Evolutionary conservation across 2,329 filamentous ascomycete species (phyloP).

Genomic region (Aulographum hederae): DNA sequence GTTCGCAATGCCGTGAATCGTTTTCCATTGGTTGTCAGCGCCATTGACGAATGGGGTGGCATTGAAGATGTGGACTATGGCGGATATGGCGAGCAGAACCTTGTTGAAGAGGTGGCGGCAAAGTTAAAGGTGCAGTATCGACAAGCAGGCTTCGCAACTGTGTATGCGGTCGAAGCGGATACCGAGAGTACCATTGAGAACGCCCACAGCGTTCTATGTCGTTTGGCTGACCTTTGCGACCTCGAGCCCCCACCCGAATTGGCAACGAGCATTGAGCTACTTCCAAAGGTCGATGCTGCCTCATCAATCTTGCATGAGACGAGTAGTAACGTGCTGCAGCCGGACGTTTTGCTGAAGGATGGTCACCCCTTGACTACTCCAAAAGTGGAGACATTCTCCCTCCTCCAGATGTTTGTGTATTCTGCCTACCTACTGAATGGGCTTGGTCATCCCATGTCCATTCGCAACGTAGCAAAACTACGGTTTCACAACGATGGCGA

Average conservation of each 20-base stretch:
- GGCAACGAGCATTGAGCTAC: conserved; percentile 19
- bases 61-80: conserved; percentile 53
- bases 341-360: background rate
- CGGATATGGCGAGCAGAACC: conserved; percentile 33
- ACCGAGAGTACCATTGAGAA: conserved; percentile 39
- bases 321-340: background rate
- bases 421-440: conserved; percentile 24
- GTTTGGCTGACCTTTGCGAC: conserved; percentile 41
- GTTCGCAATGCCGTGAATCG: conserved; percentile 37
- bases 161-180: conserved; percentile 46
- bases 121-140: conserved; percentile 47
- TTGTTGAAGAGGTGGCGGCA: conserved; percentile 41
- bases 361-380: conserved; percentile 21
- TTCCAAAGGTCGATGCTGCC: conserved; percentile 20
- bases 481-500: conserved; percentile 42
- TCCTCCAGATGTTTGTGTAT: conserved; percentile 44
- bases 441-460: conserved; percentile 21
- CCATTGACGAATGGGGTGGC: conserved; percentile 55
- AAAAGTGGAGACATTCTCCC: conserved; percentile 31
- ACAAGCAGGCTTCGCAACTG: conserved; percentile 46
- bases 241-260: conserved; percentile 33
- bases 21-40: conserved; percentile 43
- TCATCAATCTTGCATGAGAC: background rate
- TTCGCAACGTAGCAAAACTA: conserved; percentile 34
- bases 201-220: conserved; percentile 40